These are phyloP conservation scores for Mycocentrospora acerina DNA, from an alignment of 2,329 filamentous ascomycete species.

Conservation along the genomic window DNA sequence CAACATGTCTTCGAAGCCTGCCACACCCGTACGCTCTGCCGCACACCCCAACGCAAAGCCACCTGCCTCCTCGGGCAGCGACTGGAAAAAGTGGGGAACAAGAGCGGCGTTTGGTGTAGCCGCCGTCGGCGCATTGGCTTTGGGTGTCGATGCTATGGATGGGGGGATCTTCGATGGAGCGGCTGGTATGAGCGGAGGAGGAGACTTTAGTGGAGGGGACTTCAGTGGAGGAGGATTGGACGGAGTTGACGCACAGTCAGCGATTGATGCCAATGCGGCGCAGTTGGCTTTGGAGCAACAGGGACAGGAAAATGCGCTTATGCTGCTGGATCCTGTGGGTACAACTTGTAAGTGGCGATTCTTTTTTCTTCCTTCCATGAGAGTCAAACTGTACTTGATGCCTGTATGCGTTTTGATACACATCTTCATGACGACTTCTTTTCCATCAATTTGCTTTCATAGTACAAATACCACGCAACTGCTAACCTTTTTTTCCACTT, in stretches of 20 bases:
- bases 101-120: constrained; percentile 10
- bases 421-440: too few relatives aligned
- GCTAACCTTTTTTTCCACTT: too few relatives aligned
- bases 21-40: neutral
- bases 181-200: too few relatives aligned
- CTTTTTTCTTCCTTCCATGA: neutral
- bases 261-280: constrained; percentile 3
- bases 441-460: too few relatives aligned
- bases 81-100: constrained; percentile 14
- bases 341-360: constrained; percentile 10
- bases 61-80: neutral
- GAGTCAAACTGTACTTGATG: too few relatives aligned
- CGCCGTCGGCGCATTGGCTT: constrained; percentile 7
- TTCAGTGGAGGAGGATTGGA: too few relatives aligned
- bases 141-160: constrained; percentile 8
- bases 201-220: too few relatives aligned
- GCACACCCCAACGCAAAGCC: too few relatives aligned
- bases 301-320: constrained; percentile 6
- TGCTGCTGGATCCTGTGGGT: constrained; percentile 7
- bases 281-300: constrained; percentile 3
- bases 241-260: constrained; percentile 1
- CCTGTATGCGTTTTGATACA: too few relatives aligned
- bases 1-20: too few relatives aligned
- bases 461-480: too few relatives aligned
- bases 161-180: constrained; percentile 1